Base-by-base conservation (phyloP, 176 grass and related monocot genomes). In the Stipa capillata region DNA sequence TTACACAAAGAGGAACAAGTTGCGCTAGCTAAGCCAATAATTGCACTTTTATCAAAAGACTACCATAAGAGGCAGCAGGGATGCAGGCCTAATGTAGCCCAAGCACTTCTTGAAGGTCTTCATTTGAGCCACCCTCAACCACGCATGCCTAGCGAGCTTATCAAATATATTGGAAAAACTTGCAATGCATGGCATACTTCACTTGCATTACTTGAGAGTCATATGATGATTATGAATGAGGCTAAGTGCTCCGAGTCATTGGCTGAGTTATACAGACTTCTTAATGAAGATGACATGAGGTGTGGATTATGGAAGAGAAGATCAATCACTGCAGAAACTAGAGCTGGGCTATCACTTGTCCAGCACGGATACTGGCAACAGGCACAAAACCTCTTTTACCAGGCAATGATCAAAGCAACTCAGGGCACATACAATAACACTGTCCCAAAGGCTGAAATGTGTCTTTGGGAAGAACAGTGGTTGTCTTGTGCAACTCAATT, bases 321-420 rank as follows among this genome's bases (percentile, higher is more conserved):
- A 77, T 99, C 92, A 51, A 95, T 99, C 68, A 99, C 96, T 79
- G 90, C 96, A 65, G 96, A 99, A 92, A 99, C 96, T 53, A 92
- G 92, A 85, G 92, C 96, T 56, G 96, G 96, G 15, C 79, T 99
- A 21, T 99, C 96, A 78, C 84, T 99, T 73, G 88, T 95, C 66
- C 96, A 99, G 72, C 96, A 99, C 83, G 96, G 96, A 73, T 95
- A 99, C 64, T 99, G 92, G 96, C 92, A 91, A 53, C 85, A 87
- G 35, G 92, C 96, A 36, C 96, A 99, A 69, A 95, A 85, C 82
- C 78, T 99, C 52, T 99, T 99, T 81, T 95, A 99, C 79, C 96
- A 99, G 74, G 96, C 96, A 72, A 99, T 99, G 96, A 99, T 99
- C 54, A 99, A 99, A 90, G 90, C 96, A 81, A 99, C 96, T 78